Conservation (phyloP, 192 early-diverging fungal species). For the Coemansia sp. region DNA sequence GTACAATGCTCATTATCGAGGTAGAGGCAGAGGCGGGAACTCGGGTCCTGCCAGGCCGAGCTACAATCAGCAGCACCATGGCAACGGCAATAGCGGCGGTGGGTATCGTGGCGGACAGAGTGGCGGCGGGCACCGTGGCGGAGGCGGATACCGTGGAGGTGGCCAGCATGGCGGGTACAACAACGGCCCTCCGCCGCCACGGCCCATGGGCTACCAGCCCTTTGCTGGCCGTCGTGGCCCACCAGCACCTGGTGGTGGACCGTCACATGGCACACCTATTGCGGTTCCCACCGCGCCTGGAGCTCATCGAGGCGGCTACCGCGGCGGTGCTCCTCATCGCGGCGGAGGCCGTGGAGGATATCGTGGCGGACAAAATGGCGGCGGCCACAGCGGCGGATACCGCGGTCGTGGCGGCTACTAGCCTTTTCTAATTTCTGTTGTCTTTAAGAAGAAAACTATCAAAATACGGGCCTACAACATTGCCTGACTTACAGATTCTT, state of each 20-base stretch:
- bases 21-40: slow-evolving; percentile 5
- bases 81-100: background rate
- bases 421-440: background rate
- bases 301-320: slow-evolving; percentile 9
- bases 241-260: slow-evolving; percentile 2
- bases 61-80: slow-evolving; percentile 1
- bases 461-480: background rate
- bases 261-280: background rate
- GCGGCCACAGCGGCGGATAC: slow-evolving; percentile 22
- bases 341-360: slow-evolving; percentile 12
- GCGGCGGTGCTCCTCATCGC: slow-evolving; percentile 12
- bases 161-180: background rate
- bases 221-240: slow-evolving; percentile 29
- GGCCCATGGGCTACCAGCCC: slow-evolving; percentile 35
- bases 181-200: slow-evolving; percentile 25
- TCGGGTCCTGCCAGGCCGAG: background rate
- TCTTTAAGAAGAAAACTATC: background rate
- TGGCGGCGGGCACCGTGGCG: background rate
- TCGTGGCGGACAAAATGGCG: slow-evolving; percentile 4
- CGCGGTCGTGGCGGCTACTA: slow-evolving; percentile 35
- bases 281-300: background rate
- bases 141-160: background rate
- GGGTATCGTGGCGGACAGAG: background rate
- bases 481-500: background rate
- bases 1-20: slow-evolving; percentile 24